Evolutionary conservation across 2,329 filamentous ascomycete species (phyloP), one percentile per base, ranked within the genome.

Genomic region (Cladophialophora yegresii): DNA sequence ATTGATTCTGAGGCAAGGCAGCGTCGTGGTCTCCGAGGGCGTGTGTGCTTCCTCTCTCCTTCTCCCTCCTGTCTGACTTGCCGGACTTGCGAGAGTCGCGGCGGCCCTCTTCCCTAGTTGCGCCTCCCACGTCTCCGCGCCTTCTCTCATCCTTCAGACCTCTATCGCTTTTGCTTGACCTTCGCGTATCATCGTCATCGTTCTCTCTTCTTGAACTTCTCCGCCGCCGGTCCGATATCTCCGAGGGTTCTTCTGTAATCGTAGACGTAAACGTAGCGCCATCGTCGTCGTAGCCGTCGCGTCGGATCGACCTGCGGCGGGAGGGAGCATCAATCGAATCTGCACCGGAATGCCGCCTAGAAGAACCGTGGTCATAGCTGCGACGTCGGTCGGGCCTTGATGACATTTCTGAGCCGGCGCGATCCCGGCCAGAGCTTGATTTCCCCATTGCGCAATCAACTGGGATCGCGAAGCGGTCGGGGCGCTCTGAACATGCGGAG

Each of bases 1-100:
- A 87, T 70, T 87, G 85, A 69, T 83, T 79, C 40, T 79, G 75
- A 47, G 69, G 65, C 33, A 85, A 77, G 71, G 84, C 81, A 33
- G 82, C 77, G 56, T 81, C 79, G 67, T 78, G 77, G 5, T 70
- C 65, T 9, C 67, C 65, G 51, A 74, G 32, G 22, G 47, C 60
- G 30, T 63, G 65, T 28, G 54, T 45, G 23, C 57, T 66, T 43
- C 16, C 36, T 16, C 16, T 43, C 16, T 43, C 36, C 13, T 43
- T 43, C 26, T 66, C 63, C 49, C 47, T 62, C n/a, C 36, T 55
- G 16, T 58, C 54, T 36, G 63, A 47, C 54, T 55, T 65, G 58
- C 56, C 57, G 22, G 62, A 63, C 53, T 57, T 65, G 16, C 49
- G 68, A 30, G 43, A 36, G 43, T 64, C 63, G 30, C 56, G 49